Evolutionary conservation across 352 stramenopile species (phyloP).

Genomic region (Globisporangium yorkense): DNA sequence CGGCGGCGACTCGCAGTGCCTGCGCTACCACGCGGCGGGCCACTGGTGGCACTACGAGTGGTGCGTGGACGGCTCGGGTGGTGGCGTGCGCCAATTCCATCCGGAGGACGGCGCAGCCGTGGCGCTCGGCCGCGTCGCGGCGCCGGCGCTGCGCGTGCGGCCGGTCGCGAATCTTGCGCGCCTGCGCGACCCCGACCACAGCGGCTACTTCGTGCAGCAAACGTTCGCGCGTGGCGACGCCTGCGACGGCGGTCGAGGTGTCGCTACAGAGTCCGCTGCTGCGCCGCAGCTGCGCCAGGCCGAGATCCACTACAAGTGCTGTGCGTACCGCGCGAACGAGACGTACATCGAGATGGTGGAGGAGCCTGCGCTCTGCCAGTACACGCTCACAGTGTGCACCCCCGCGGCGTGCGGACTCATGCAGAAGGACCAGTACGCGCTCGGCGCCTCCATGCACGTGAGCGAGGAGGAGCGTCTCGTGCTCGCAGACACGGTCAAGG

Average conservation of each 20-base stretch:
- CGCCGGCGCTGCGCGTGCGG: constrained; percentile 36
- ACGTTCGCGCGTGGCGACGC: constrained; percentile 37
- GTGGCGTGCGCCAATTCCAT: constrained; percentile 69
- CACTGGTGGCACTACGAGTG: constrained; percentile 87
- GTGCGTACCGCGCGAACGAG: constrained; percentile 68
- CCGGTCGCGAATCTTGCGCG: constrained; percentile 27
- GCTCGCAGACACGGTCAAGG: constrained; percentile 58
- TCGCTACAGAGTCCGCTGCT: too few species aligned
- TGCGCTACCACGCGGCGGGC: constrained; percentile 49
- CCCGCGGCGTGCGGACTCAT: constrained; percentile 67
- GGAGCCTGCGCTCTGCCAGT: constrained; percentile 45
- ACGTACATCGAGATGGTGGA: constrained; percentile 72
- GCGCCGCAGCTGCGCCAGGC: constrained; percentile 16
- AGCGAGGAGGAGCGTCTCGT: constrained; percentile 47
- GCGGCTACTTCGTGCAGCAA: constrained; percentile 56
- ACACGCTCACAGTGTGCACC: constrained; percentile 66
- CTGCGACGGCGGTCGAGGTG: constrained; percentile 16
- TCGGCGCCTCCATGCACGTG: constrained; percentile 39
- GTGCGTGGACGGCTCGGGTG: constrained; percentile 56
- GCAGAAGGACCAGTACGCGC: constrained; percentile 64
- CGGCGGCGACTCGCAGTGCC: constrained; percentile 31
- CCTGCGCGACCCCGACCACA: constrained; percentile 39
- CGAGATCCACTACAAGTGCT: constrained; percentile 69
- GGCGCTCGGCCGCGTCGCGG: constrained; percentile 28
- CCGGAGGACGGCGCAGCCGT: constrained; percentile 13